Conservation (phyloP, 1,284 basidiomycete species). For the Tetrapyrgos nigripes region DNA sequence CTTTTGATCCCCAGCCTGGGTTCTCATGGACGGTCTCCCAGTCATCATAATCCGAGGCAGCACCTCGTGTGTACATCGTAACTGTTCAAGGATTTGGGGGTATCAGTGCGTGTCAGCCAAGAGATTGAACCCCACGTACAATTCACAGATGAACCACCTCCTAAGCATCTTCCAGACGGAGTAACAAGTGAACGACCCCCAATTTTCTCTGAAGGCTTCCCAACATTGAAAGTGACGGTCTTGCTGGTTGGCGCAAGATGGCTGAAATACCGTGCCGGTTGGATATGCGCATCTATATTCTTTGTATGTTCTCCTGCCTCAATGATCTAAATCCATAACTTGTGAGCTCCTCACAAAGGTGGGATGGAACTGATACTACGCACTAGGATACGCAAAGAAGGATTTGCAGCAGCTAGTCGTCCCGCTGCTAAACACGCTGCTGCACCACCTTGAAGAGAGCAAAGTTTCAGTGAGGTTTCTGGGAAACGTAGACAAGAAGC, state of each 20-base stretch:
- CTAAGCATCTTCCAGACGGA: slow-evolving; percentile 42
- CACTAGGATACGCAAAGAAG: slow-evolving; percentile 48
- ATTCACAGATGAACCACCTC: slow-evolving; percentile 51
- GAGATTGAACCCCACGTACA: slow-evolving; percentile 31
- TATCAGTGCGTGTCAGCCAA: slow-evolving; percentile 6
- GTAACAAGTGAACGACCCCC: slow-evolving; percentile 37
- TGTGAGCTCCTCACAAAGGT: neutral
- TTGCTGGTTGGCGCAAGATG: slow-evolving; percentile 41
- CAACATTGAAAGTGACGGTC: slow-evolving; percentile 38
- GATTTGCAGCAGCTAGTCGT: slow-evolving; percentile 52
- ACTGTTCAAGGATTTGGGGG: slow-evolving; percentile 33
- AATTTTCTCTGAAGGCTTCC: slow-evolving; percentile 36
- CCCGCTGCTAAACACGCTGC: slow-evolving; percentile 53
- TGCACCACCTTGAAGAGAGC: slow-evolving; percentile 46
- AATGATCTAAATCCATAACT: slow-evolving; percentile 32
- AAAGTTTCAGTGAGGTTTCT: neutral
- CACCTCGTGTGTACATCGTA: slow-evolving; percentile 43
- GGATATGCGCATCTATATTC: slow-evolving; percentile 39
- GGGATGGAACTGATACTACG: slow-evolving; percentile 6
- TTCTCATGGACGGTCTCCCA: slow-evolving; percentile 44
- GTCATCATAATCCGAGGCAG: slow-evolving; percentile 49
- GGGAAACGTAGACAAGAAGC: too few species aligned
- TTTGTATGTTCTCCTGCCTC: slow-evolving; percentile 42
- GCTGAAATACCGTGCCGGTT: slow-evolving; percentile 44
- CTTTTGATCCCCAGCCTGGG: slow-evolving; percentile 45